These are phyloP conservation scores for Isabelozyma rhagii DNA, from an alignment of 805 yeast species.

Conservation along the genomic window DNA sequence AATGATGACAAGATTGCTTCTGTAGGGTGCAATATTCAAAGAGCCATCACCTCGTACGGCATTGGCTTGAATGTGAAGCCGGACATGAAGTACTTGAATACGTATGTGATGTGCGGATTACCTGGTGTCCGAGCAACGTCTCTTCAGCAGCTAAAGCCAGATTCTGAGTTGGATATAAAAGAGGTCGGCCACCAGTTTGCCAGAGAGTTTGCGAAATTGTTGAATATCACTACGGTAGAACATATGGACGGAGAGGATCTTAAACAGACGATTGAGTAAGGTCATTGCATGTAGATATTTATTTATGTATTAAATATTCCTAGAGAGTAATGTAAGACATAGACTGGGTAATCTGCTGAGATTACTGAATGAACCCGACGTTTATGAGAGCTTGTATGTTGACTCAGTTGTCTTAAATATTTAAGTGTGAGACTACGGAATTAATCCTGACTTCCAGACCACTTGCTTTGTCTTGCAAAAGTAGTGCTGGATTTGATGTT, in stretches of 20 bases:
- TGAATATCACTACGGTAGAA: conserved; percentile 31
- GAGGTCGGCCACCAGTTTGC: conserved; percentile 33
- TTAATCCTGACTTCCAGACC: too few species aligned
- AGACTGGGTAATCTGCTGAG: too few species aligned
- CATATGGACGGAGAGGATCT: conserved; percentile 30
- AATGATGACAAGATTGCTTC: conserved; percentile 70
- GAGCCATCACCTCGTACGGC: conserved; percentile 88
- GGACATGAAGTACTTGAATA: conserved; percentile 66
- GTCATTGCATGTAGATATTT: neutral
- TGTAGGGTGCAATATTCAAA: conserved; percentile 81
- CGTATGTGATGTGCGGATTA: conserved; percentile 83
- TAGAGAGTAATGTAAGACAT: neutral
- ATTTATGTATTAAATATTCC: neutral
- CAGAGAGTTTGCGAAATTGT: conserved; percentile 31
- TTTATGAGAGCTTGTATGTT: too few species aligned
- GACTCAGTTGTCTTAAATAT: too few species aligned
- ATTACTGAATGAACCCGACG: too few species aligned
- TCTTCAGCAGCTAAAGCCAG: conserved; percentile 16
- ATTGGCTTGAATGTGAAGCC: conserved; percentile 76
- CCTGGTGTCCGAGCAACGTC: conserved; percentile 48
- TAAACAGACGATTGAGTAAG: neutral
- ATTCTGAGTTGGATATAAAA: conserved; percentile 1
- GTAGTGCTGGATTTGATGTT: too few species aligned
- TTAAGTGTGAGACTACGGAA: too few species aligned
- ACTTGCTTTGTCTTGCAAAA: too few species aligned